Evolutionary conservation across 148 eudicot species (phyloP).

Genomic region (Simmondsia chinensis): DNA sequence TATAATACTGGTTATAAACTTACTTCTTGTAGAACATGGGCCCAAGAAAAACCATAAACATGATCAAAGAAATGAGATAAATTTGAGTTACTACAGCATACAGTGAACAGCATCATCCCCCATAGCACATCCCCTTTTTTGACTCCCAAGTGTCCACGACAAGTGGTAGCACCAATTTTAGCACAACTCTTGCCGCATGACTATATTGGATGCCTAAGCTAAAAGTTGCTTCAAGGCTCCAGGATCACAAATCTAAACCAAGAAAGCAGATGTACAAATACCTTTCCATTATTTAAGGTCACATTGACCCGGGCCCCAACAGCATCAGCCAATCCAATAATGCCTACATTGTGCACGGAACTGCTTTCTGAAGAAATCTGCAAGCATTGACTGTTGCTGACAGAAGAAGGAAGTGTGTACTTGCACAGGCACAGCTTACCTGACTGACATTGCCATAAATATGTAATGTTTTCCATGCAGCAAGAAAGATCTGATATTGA

Average conservation of each 20-base stretch:
- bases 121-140: too few species aligned
- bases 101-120: too few species aligned
- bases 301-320: conserved; percentile 77
- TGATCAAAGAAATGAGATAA: background rate
- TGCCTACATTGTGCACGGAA: conserved; percentile 28
- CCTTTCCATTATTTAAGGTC: conserved; percentile 69
- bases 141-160: too few species aligned
- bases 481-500: background rate
- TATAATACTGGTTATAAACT: too few species aligned
- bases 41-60: too few species aligned
- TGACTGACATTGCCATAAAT: conserved; percentile 41
- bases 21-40: too few species aligned
- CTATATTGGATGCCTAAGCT: too few species aligned
- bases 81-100: too few species aligned
- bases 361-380: conserved; percentile 29
- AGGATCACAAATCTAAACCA: too few species aligned
- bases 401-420: conserved; percentile 43
- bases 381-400: conserved; percentile 22
- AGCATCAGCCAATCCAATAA: conserved; percentile 80
- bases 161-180: too few species aligned
- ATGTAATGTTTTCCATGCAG: background rate
- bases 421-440: conserved; percentile 92
- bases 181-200: too few species aligned
- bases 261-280: conserved; percentile 8
- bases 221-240: too few species aligned